Base-by-base conservation (phyloP, 345 rosid genomes). In the Salix koriyanagi region DNA sequence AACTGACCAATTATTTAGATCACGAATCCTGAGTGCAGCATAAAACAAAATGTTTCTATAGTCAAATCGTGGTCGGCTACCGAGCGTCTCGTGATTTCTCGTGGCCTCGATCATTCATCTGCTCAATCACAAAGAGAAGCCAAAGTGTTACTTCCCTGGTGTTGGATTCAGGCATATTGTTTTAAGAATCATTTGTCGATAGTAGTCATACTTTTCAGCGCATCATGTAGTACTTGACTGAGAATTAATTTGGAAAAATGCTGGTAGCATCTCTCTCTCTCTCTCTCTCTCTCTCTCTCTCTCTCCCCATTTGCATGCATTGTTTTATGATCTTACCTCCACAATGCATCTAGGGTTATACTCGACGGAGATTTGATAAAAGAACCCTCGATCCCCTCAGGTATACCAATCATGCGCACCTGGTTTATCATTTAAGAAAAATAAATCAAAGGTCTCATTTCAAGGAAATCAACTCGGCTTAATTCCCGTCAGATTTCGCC, bases 1-100 rank as follows among this genome's bases (percentile, higher is more conserved):
- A 14, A 15, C 30, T 65, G 44, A 32, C 58, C 82, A 79, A 67
- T 41, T 9, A 41, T 9, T 21, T 70, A 3, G 61, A 61, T 60
- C 70, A 14, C 58, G 7, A 16, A 26, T 61, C 42, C 50, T 65
- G 18, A 60, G 72, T 75, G 75, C 75, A 65, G 37, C 56, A 78
- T 30, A 50, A 54, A 46, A 41, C 34, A 34, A 44, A 44, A 48
- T 66, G 39, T 71, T 56, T 28, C 44, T 8, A 46, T 30, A 10
- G 75, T 75, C 82, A 72, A 65, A 8, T 15, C 44, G 9, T 48
- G 52, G 79, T 67, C 76, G 82, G 80, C 80, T 71, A 16, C 39
- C 44, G 50, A 60, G 30, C n/a, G 58, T 72, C 14, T 36, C 30
- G 19, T 28, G 26, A 41, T 65, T 75, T 71, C 78, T 65, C 30